These are phyloP conservation scores for Cichorium intybus DNA, from an alignment of 140 eudicot genomes.

Conservation along the genomic window DNA sequence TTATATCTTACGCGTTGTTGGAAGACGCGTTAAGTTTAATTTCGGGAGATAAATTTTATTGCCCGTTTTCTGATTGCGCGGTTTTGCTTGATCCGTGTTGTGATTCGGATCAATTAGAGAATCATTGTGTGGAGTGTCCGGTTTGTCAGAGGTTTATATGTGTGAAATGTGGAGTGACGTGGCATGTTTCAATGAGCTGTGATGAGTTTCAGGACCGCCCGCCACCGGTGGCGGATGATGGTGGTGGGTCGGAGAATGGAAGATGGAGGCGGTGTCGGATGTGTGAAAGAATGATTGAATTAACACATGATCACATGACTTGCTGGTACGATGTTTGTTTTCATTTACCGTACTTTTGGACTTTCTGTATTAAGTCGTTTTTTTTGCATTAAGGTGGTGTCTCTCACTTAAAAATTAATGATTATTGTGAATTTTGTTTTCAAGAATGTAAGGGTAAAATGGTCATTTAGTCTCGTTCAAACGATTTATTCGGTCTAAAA, in stretches of 20 bases:
- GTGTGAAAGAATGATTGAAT: conserved; percentile 73
- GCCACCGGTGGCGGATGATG: conserved; percentile 44
- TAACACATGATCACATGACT: conserved; percentile 65
- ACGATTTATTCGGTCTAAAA: no score
- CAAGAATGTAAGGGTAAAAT: no score
- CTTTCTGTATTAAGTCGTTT: not conserved
- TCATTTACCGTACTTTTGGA: not conserved
- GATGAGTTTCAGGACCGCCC: conserved; percentile 66
- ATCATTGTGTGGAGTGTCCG: conserved; percentile 71
- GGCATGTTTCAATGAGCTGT: conserved; percentile 79
- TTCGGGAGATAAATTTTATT: conserved; percentile 42
- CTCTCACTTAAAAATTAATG: not conserved
- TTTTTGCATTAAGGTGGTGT: not conserved
- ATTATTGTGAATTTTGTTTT: not conserved
- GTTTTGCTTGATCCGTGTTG: conserved; percentile 64
- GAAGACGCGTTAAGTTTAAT: conserved; percentile 44
- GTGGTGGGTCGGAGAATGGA: conserved; percentile 37
- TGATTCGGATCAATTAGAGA: conserved; percentile 39
- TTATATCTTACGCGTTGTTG: conserved; percentile 48
- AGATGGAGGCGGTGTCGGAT: conserved; percentile 72
- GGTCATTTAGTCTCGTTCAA: no score
- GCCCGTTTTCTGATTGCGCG: conserved; percentile 76
- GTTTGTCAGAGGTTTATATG: conserved; percentile 66
- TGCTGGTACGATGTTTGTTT: conserved; percentile 62
- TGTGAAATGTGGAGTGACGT: conserved; percentile 74